Evolutionary conservation across 2,329 filamentous ascomycete genomes (phyloP).

Genomic region (Penicillium sclerotiorum): DNA sequence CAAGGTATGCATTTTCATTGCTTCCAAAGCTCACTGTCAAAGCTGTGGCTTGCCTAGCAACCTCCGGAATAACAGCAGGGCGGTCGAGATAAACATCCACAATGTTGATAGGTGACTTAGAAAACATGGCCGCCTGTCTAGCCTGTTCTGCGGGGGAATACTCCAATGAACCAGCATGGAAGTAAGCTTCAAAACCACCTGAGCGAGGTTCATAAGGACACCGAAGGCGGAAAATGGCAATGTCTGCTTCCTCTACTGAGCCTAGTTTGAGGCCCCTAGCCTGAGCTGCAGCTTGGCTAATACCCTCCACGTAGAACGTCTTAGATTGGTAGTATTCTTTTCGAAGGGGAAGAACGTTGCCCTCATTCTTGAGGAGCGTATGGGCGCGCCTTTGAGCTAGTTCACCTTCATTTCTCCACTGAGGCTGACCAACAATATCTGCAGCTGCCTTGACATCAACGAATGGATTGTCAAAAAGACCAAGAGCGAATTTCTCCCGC

Average conservation of each 20-base stretch:
- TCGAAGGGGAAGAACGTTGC: not conserved
- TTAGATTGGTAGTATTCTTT: not conserved
- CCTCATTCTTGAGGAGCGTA: not conserved
- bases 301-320: not conserved
- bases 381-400: not conserved
- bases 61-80: conserved; percentile 44
- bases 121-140: not conserved
- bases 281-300: not conserved
- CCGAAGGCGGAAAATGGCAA: not conserved
- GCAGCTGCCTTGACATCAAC: conserved; percentile 38
- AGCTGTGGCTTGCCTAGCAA: conserved; percentile 31
- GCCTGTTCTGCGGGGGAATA: not conserved
- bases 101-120: not conserved
- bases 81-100: not conserved
- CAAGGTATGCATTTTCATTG: conserved; percentile 42
- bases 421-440: not conserved
- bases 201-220: not conserved
- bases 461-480: conserved; percentile 56
- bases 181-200: not conserved
- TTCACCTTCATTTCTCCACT: not conserved
- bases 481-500: conserved; percentile 55
- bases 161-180: not conserved
- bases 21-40: not conserved
- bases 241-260: not conserved
- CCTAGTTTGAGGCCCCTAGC: not conserved